A percentile compares a stretch with the other conserved stretches of the same genome.
Evolutionary conservation across 495 filamentous ascomycete species (phyloP).

Genomic region (Geoglossum glabrum): DNA sequence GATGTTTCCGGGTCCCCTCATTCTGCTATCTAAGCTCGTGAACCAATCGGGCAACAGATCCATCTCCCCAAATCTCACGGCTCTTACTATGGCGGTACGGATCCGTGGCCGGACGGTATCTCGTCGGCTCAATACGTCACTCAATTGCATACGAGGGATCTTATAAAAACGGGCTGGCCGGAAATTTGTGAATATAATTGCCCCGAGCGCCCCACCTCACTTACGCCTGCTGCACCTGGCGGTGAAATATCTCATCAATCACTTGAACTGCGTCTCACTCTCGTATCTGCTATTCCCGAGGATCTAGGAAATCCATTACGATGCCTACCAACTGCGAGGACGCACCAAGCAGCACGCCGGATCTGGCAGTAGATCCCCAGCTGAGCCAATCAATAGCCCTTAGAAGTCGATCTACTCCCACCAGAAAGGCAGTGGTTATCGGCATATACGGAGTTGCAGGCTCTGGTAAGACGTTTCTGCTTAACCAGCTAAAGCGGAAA

Average conservation of each 20-base stretch:
- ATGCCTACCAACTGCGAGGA: slow-evolving; percentile 10
- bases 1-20: neutral
- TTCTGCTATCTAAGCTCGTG: neutral
- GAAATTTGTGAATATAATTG: slow-evolving; percentile 2
- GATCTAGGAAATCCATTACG: slow-evolving; percentile 1
- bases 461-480: slow-evolving; percentile 34
- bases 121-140: neutral
- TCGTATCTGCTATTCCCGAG: neutral
- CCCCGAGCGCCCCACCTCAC: slow-evolving; percentile 3
- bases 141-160: neutral
- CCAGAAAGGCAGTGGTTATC: slow-evolving; percentile 24
- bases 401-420: slow-evolving; percentile 9
- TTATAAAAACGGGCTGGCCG: neutral
- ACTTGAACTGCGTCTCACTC: slow-evolving; percentile 1
- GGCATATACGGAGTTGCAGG: slow-evolving; percentile 43
- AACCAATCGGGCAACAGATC: neutral
- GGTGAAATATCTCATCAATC: slow-evolving; percentile 4
- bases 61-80: neutral
- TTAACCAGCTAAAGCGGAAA: slow-evolving; percentile 23
- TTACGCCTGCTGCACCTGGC: slow-evolving; percentile 2
- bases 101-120: neutral
- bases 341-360: slow-evolving; percentile 13
- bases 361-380: slow-evolving; percentile 10
- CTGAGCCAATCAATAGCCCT: slow-evolving; percentile 8
- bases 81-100: neutral